Evolutionary conservation across 2,329 filamentous ascomycete species (phyloP), one percentile per base, ranked within the genome.

Genomic region (Aspergillus versicolor): DNA sequence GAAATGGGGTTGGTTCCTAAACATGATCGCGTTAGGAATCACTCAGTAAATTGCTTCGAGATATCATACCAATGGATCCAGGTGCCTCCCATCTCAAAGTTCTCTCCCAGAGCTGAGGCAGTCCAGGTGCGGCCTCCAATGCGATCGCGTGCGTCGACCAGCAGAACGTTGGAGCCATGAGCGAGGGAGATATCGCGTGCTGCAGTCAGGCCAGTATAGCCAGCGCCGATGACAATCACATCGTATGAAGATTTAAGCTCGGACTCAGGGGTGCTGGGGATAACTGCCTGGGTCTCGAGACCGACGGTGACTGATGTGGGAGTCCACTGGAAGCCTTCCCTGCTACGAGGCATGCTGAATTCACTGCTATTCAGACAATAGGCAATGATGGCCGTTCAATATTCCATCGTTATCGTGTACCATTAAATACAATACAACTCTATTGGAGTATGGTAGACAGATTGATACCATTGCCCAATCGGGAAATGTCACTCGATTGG

Each of bases 61-160:
- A n/a, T n/a, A n/a, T n/a, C n/a, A n/a, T 52, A 52, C 70, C 68
- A 71, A 50, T 75, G 72, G 0, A 78, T 67, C 74, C 75, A 78
- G 0, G 75, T 77, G 0, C 76, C 75, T 9, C 76, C 75, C 71
- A 78, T 76, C 48, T 78, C 76, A 40, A 74, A 69, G 0, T 71
- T 66, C 13, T 68, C 68, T 0, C 73, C 71, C 1, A 72, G 15
- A 13, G 63, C 62, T 6, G 66, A 61, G 0, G 73, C 70, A 0
- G 72, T 75, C 75, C 74, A 78, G 44, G 74, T 76, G 5, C 74
- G 70, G 2, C 75, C 75, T 4, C 75, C 75, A 17, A 78, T 74
- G 5, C 75, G 72, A 56, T 78, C 75, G 0, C 75, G 70, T 5
- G 68, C 76, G 55, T 78, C 73, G 0, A 77, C 43, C 3, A 76